Evolutionary conservation across 768 basidiomycete genomes (phyloP), one percentile per base, ranked within the genome.

Genomic region (Dendrothele bispora): DNA sequence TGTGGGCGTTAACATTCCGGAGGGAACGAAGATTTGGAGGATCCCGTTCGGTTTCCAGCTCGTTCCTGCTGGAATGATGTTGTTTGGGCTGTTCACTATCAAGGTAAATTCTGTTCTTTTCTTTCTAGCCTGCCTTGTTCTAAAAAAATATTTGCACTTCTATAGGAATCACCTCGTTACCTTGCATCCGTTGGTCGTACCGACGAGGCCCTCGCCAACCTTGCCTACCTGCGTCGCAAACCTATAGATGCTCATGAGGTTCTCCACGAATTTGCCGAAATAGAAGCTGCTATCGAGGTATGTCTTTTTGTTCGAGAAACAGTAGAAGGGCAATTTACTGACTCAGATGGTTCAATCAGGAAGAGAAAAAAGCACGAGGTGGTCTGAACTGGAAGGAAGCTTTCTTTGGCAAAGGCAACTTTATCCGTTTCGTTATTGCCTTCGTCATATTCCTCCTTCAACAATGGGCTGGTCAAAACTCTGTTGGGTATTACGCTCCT

Each of bases 401-500:
- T 2, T 86, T 91, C 69, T 70, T 88, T 30, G 85, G 85, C 17
- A 88, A 87, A 60, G 91, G 92, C 39, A 92, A 92, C 67, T 77
- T 82, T 38, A 69, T 84, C 50, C 84, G 92, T 20, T 93, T 94
- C 70, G 68, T 86, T n/a, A 91, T 94, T 56, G 91, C 91, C 1
- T 83, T 89, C 55, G 64, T 77, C 22, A 88, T 91, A 51, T 91
- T 91, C 71, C 61, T 87, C 50, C 69, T 91, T 7, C 91, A 92
- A 55, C 88, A 92, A 60, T 91, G 84, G 84, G 77, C 79, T 39
- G 91, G 91, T 1, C 91, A 92, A 61, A 90, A 93, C 66, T 84
- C 85, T 0, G 85, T 92, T 44, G 79, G 78, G 36, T 86, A 89
- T 61, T 88, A 88, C 51, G 83, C 85, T 1, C 84, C 87, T 4